Percentiles rank a stretch among this genome's conserved stretches.
Evolutionary conservation across 2,329 filamentous ascomycete genomes (phyloP).

Genomic region (Epichloe bromicola): DNA sequence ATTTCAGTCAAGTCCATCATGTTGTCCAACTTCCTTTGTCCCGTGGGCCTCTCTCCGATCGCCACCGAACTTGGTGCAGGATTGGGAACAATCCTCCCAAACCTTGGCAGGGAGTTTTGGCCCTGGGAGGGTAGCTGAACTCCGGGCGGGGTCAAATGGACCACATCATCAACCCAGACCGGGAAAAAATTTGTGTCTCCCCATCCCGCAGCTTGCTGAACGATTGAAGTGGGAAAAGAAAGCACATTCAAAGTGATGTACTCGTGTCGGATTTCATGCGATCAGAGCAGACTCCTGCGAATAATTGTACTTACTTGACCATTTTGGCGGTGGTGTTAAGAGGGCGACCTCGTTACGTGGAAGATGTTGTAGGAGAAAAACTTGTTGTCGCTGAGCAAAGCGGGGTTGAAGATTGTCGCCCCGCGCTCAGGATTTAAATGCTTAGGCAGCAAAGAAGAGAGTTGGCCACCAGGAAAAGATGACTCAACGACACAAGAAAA

Average conservation of each 20-base stretch:
- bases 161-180: neutral
- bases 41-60: too few relatives aligned
- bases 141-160: conserved; percentile 3
- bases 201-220: neutral
- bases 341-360: conserved; percentile 27
- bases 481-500: conserved; percentile 8
- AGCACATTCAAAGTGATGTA: neutral
- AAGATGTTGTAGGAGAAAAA: conserved; percentile 16
- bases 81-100: too few relatives aligned
- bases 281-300: conserved; percentile 1
- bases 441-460: conserved; percentile 5
- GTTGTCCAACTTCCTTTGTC: too few relatives aligned
- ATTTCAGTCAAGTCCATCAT: neutral
- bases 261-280: neutral
- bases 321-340: conserved; percentile 83
- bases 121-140: conserved; percentile 4
- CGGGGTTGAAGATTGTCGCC: conserved; percentile 32
- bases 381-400: conserved; percentile 21
- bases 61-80: too few relatives aligned
- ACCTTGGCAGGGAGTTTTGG: neutral
- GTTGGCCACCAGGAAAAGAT: conserved; percentile 4
- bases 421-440: conserved; percentile 19
- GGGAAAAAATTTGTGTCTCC: conserved; percentile 2
- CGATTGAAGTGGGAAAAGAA: conserved; percentile 1
- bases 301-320: conserved; percentile 77